These are phyloP conservation scores for Fusarium fracticaudum DNA, from an alignment of 2,329 filamentous ascomycete species.

Conservation along the genomic window DNA sequence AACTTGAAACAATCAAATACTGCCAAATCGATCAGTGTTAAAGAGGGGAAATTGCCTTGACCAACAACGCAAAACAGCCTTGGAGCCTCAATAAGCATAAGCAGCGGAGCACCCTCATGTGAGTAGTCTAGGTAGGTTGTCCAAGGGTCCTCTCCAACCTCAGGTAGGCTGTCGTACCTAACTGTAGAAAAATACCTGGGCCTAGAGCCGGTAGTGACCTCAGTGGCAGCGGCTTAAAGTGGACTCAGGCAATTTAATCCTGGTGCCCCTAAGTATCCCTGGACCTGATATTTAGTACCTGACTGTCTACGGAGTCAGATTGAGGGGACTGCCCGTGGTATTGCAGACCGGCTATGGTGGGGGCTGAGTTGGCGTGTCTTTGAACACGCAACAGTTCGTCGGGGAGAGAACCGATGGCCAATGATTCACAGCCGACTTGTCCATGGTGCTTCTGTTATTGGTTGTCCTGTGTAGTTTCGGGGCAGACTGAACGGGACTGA, in stretches of 20 bases:
- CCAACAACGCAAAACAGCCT: constrained; percentile 17
- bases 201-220: constrained; percentile 22
- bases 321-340: neutral
- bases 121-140: neutral
- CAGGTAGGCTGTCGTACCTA: neutral
- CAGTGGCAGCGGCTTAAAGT: constrained; percentile 34
- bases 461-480: neutral
- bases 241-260: constrained; percentile 19
- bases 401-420: neutral
- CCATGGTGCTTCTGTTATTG: neutral
- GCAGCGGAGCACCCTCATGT: neutral
- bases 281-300: constrained; percentile 14
- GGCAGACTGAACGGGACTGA: neutral
- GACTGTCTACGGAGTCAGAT: neutral
- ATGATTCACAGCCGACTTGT: constrained; percentile 18
- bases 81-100: constrained; percentile 9
- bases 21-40: neutral
- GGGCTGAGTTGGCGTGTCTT: constrained; percentile 3
- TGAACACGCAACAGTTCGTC: constrained; percentile 3
- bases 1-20: neutral
- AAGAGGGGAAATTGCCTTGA: constrained; percentile 17
- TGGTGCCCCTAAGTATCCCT: constrained; percentile 24
- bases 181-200: constrained; percentile 2
- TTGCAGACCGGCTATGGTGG: constrained; percentile 5
- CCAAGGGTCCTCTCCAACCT: neutral